Evolutionary conservation across 306 rosid genomes (phyloP).

Genomic region (Senna siamea): DNA sequence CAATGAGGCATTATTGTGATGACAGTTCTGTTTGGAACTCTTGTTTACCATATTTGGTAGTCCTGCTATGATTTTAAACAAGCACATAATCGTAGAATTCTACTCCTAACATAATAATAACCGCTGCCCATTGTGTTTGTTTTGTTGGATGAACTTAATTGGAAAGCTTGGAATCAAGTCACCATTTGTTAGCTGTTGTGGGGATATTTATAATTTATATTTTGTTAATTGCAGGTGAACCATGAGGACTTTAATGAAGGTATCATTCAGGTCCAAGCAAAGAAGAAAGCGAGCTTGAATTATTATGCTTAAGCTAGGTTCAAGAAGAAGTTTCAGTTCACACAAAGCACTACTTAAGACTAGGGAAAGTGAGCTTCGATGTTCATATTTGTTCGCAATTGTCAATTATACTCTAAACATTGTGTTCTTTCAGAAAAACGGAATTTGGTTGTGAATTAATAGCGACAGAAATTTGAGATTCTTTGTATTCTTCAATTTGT

Average conservation of each 20-base stretch:
- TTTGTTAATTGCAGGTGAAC: slow-evolving; percentile 61
- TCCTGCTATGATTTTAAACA: slow-evolving; percentile 3
- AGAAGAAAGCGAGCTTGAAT: slow-evolving; percentile 89
- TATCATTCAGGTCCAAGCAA: slow-evolving; percentile 90
- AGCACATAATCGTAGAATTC: slow-evolving; percentile 3
- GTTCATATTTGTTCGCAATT: slow-evolving; percentile 22
- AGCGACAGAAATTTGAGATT: not conserved
- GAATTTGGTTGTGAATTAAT: not conserved
- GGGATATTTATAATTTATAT: slow-evolving; percentile 16
- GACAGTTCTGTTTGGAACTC: not conserved
- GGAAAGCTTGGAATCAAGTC: not conserved
- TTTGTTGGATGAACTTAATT: slow-evolving; percentile 23
- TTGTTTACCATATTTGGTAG: not conserved
- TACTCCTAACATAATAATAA: not conserved
- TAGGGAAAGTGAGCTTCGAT: slow-evolving; percentile 5
- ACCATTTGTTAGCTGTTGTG: slow-evolving; percentile 23
- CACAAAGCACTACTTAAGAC: not conserved
- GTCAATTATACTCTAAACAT: not conserved
- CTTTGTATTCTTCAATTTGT: not conserved
- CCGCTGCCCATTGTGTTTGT: not conserved
- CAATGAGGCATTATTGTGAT: not conserved
- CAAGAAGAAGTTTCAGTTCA: slow-evolving; percentile 10
- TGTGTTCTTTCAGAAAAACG: not conserved
- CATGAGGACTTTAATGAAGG: slow-evolving; percentile 98
- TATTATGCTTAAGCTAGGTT: slow-evolving; percentile 72